phyloP scores from a whole-genome alignment of 2,329 filamentous ascomycete species.

The Colletotrichum sp. region DNA sequence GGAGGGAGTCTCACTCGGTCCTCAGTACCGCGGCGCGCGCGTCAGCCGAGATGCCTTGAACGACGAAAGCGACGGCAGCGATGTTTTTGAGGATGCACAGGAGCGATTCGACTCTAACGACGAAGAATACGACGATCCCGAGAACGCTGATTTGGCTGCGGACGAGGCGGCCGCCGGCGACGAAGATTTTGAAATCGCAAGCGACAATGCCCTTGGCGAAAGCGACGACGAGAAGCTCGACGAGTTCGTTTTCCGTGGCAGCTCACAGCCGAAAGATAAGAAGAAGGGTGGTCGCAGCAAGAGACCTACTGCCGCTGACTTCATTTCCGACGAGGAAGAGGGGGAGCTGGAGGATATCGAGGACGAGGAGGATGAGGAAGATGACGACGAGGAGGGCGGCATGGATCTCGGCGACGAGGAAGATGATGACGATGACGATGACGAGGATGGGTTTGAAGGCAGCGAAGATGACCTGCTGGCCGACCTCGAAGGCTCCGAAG shows the following conservation, averaged over 20 bases:
- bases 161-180: slow-evolving; percentile 51
- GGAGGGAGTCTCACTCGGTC: slow-evolving; percentile 72
- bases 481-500: slow-evolving; percentile 23
- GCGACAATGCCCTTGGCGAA: slow-evolving; percentile 76
- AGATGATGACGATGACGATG: slow-evolving; percentile 38
- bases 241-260: slow-evolving; percentile 70
- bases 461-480: slow-evolving; percentile 28
- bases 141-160: slow-evolving; percentile 57
- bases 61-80: slow-evolving; percentile 42
- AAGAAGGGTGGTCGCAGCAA: slow-evolving; percentile 29
- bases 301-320: slow-evolving; percentile 61
- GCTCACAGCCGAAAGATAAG: slow-evolving; percentile 52
- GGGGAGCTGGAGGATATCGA: slow-evolving; percentile 39
- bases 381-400: slow-evolving; percentile 40
- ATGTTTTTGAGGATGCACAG: slow-evolving; percentile 45
- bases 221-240: slow-evolving; percentile 86
- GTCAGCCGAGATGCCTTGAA: slow-evolving; percentile 72
- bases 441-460: slow-evolving; percentile 33
- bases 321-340: slow-evolving; percentile 55
- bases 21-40: slow-evolving; percentile 79
- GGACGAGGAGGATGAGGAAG: slow-evolving; percentile 43
- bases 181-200: slow-evolving; percentile 66
- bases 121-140: slow-evolving; percentile 62
- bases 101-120: slow-evolving; percentile 39
- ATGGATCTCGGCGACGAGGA: slow-evolving; percentile 35